These are phyloP conservation scores for Corymbia citriodora DNA, from an alignment of 441 rosid species.

Conservation along the genomic window DNA sequence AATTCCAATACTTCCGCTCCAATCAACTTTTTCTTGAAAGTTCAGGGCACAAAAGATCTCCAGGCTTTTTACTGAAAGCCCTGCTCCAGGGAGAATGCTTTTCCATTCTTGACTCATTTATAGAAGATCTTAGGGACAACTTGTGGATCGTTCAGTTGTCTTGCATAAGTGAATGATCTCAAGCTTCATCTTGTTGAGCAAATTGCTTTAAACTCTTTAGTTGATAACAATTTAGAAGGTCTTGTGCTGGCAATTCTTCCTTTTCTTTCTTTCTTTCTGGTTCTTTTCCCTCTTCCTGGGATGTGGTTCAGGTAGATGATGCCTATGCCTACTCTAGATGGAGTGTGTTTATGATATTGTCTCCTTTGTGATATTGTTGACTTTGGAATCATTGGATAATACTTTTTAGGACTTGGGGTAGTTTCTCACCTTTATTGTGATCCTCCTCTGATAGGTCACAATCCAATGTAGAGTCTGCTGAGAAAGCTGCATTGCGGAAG, in stretches of 20 bases:
- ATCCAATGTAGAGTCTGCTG: constrained; percentile 71
- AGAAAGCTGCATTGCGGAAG: constrained; percentile 64
- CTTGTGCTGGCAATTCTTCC: not conserved
- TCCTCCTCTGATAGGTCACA: constrained; percentile 41
- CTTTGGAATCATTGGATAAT: not conserved
- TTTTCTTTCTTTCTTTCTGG: not conserved
- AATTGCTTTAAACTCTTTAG: not conserved
- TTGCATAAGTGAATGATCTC: not conserved
- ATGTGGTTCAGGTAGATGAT: not conserved
- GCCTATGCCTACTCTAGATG: not conserved
- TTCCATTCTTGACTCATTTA: not conserved
- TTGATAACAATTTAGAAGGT: not conserved
- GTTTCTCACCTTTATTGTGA: not conserved
- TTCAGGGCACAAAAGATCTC: not conserved
- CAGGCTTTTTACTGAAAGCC: not conserved
- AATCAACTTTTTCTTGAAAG: not conserved
- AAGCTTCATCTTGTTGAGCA: not conserved
- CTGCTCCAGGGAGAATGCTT: not conserved
- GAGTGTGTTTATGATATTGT: not conserved
- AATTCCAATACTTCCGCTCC: not conserved
- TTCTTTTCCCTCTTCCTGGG: not conserved
- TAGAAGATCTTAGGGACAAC: not conserved
- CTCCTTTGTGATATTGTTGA: not conserved
- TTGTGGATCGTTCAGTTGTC: not conserved
- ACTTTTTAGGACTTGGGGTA: not conserved